Evolutionary conservation across 164 flowering plant species (phyloP), one percentile per base, ranked within the genome.

Genomic region (Cinnamomum chago): DNA sequence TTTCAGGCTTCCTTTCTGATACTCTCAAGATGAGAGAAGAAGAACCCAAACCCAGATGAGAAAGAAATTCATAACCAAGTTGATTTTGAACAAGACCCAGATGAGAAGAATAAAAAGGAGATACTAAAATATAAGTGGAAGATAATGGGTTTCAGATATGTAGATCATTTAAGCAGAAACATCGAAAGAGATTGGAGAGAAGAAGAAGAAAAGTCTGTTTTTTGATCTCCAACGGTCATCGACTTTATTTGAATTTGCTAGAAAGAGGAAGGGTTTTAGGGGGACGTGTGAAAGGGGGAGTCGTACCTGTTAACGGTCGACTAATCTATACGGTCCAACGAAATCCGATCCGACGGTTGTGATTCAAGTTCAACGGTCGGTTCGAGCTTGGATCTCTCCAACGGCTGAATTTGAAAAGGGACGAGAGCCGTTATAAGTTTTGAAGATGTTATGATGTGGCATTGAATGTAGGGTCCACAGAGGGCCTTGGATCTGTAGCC

Each of bases 281-380:
- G 67, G 50, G 23, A 13, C 5, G 67, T 51, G 35, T 11, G 62
- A 65, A 14, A 22, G 14, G 23, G 40, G 7, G 65, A 65, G 18
- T 68, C 40, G 71, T 70, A 50, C 9, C 5, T 23, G 1, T 20
- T 47, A 74, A 78, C 77, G 77, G 80, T 78, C 74, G 72, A 70
- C 23, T 70, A 25, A 71, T 78, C 71, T 70, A 71, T 33, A 40
- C 73, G n/a, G 76, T 62, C 22, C 17, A 50, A 60, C 15, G 11
- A 50, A 5, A 10, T 40, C 22, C 0, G 65, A 74, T 67, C 73
- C 70, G 25, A 70, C 73, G 73, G 78, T 51, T 64, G 33, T n/a
- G 27, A 22, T 17, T n/a, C 47, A 40, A 12, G 50, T 27, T 15
- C 3, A 74, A 74, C 76, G 76, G 76, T 27, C 70, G 25, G 17